Base-by-base conservation (phyloP, 75 land plant species). In the Cryptomeria japonica region DNA sequence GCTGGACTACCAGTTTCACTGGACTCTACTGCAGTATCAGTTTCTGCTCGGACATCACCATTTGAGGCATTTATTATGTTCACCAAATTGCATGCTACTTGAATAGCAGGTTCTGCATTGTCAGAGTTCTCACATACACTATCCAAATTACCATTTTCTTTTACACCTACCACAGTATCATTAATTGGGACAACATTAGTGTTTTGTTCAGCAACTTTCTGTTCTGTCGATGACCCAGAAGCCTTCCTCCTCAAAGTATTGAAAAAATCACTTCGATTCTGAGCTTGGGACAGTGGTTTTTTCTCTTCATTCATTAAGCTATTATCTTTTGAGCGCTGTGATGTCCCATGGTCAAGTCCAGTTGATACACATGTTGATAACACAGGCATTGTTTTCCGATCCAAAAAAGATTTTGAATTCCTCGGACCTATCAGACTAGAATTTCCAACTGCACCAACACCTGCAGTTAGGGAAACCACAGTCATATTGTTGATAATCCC, bases 231-330 rank as follows among this genome's bases (percentile, higher is more conserved):
- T 38, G 86, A 87, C 49, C 44, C 87, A 12, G 56, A 31, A 51
- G 89, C 86, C 89, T 94, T 95, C 92, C 87, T 96, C 86, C 96
- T 89, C 75, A 96, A 73, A 39, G 89, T 87, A 82, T 94, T 95
- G 86, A 94, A 95, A 83, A 95, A 95, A 51, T 94, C 95, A 88
- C 84, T 91, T 31, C 95, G 89, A 56, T 91, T 92, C 87, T 93
- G 97, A 72, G 93, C 88, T 38, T 88, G 91, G 49, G 91, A 85
- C 2, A 64, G 77, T 28, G n/a, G 51, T 82, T 49, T 88, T 56
- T 83, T 90, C 18, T 90, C 89, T 32, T 82, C 84, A 12, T 46
- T 82, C 84, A 82, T 25, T 82, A 82, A 82, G 34, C 5, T 42
- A 32, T 82, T 82, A 0, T 82, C 84, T 46, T 82, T 82, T n/a